Base-by-base conservation (phyloP, 306 rosid species). In the Trifolium dubium region DNA sequence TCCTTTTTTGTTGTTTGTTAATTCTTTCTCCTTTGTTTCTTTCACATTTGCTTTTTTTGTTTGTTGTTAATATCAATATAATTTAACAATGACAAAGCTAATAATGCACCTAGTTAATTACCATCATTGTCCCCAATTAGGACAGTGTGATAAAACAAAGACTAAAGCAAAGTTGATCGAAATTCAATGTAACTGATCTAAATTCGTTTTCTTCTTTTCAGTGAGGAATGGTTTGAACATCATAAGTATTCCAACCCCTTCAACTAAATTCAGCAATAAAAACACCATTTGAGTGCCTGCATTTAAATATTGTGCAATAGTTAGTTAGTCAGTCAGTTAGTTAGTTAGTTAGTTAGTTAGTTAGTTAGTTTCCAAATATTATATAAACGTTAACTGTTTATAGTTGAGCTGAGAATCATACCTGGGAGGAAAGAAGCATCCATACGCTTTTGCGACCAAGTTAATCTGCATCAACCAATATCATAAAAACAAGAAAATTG, bases 351-450 rank as follows among this genome's bases (percentile, higher is more conserved):
- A 23, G 23, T 23, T 23, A 23, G 0, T 23, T 23, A 23, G 23
- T 23, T 23, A 23, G 23, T 23, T 23, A 23, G 23, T 23, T 23
- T 1, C 23, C 23, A 23, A 23, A 23, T 23, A 23, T 23, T 23
- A 41, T 5, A 18, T 5, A 23, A 6, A 14, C 6, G 50, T 54
- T 62, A 37, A 34, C 15, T 23, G 46, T 5, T 3, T 65, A 28
- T 60, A 39, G 35, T 17, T 58, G 11, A 65, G 31, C 41, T 58
- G 11, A 65, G 31, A 34, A 71, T n/a, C 71, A 9, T 65, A 85
- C 88, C 85, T 47, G 88, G 88, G 10, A 85, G 84, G 72, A 85
- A 72, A 54, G 78, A 44, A 49, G 86, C 86, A 75, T 85, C 6
- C 54, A 54, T 28, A 32, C 86, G 79, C 72, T 85, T 85, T 9